Evolutionary conservation across 2,329 filamentous ascomycete genomes (phyloP), one percentile per base, ranked within the genome.

Genomic region (Dryadomyces sulphureus): DNA sequence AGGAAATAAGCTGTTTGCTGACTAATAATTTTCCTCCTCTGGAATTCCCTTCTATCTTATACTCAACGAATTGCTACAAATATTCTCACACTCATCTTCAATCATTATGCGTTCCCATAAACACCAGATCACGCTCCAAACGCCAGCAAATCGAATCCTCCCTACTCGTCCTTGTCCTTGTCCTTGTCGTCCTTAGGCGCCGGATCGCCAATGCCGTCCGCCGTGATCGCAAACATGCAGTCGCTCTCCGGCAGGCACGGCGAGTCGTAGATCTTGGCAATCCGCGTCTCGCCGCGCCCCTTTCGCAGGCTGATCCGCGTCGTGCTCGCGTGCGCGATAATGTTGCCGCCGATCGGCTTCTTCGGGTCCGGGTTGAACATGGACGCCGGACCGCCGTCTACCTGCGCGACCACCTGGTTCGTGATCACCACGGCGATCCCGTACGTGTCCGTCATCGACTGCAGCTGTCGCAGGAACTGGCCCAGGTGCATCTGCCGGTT

Each of bases 331-430:
- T 98, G 92, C 3, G 93, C 92, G 60, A 98, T 96, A 54, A 98
- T 98, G 63, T 98, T 96, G 53, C 92, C 92, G 54, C 92, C 92
- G 60, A 98, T 95, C 0, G 92, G 92, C 64, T 98, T 98, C 75
- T 98, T 98, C 7, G 92, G 92, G 58, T 98, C 93, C 0, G 93
- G 92, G 55, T 98, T 98, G 70, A 94, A 98, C 92, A 98, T 98
- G 50, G 90, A 81, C 58, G 84, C 90, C 25, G 90, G 89, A 3
- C 92, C 92, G 52, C 92, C 92, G 59, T 98, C 92, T 8, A 98
- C 92, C 63, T 98, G 93, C 9, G 92, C 92, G 36, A 98, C 93
- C 25, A 98, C 92, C 63, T 98, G 92, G 60, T 98, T 98, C 38
- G 92, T 96, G 58, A 98, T 98, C 55, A 98, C 87, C 7, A 98